phyloP scores from a whole-genome alignment of 164 flowering plant genomes.

The Vitis labrusca region DNA sequence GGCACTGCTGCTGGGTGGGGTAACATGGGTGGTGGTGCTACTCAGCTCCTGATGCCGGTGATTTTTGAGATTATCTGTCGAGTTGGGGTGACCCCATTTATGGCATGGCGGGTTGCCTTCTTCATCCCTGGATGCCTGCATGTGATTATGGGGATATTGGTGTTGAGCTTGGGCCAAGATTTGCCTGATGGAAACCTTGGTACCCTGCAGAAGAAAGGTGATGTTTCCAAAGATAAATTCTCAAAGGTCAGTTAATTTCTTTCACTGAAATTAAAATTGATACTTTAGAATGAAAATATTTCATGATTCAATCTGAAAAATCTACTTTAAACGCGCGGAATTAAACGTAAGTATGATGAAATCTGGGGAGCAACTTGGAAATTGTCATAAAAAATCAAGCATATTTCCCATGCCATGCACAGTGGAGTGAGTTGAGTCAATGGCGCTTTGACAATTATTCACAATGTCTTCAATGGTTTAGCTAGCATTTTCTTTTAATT shows the following conservation, averaged over 20 bases:
- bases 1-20: conserved; percentile 28
- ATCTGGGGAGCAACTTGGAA: too few relatives aligned
- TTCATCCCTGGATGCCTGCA: conserved; percentile 22
- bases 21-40: conserved; percentile 26
- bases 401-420: too few relatives aligned
- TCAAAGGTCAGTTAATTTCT: conserved; percentile 10
- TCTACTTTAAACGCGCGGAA: too few relatives aligned
- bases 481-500: too few relatives aligned
- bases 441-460: too few relatives aligned
- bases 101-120: conserved; percentile 26
- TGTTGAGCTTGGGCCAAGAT: conserved; percentile 21
- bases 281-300: too few relatives aligned
- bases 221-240: conserved; percentile 22
- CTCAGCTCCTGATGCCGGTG: conserved; percentile 23
- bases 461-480: too few relatives aligned
- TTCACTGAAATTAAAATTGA: too few relatives aligned
- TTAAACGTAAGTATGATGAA: too few relatives aligned
- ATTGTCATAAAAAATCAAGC: too few relatives aligned
- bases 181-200: conserved; percentile 24
- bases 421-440: too few relatives aligned
- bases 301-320: too few relatives aligned
- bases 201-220: conserved; percentile 17
- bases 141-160: conserved; percentile 19
- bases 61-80: conserved; percentile 10
- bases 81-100: conserved; percentile 19